Conservation (phyloP, 2,329 filamentous ascomycete species). For the Botrytis galanthina region DNA sequence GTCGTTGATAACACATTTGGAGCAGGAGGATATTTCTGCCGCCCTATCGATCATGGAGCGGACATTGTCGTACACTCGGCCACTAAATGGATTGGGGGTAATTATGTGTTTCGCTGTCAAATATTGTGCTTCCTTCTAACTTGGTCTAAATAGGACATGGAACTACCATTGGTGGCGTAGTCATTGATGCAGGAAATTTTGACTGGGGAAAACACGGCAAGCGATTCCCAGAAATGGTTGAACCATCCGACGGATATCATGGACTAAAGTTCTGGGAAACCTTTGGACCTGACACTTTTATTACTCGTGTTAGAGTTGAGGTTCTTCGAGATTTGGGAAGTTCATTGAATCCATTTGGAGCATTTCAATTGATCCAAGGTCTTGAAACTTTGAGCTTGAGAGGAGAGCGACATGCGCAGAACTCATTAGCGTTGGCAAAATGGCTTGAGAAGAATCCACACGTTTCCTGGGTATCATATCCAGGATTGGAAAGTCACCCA, state of each 20-base stretch:
- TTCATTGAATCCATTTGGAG: constrained; percentile 82
- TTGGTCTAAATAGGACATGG: constrained; percentile 62
- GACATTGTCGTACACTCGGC: constrained; percentile 93
- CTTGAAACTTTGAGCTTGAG: constrained; percentile 86
- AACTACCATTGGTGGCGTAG: constrained; percentile 81
- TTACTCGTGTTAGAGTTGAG: constrained; percentile 83
- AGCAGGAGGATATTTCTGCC: constrained; percentile 82
- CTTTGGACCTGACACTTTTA: constrained; percentile 78
- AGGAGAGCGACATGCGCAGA: constrained; percentile 81
- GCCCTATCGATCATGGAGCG: constrained; percentile 84
- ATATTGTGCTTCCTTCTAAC: not conserved
- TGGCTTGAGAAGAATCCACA: constrained; percentile 82
- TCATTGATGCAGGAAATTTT: constrained; percentile 87
- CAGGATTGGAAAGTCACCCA: constrained; percentile 76
- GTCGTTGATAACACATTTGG: constrained; percentile 91
- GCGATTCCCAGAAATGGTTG: constrained; percentile 91
- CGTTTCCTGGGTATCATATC: constrained; percentile 92
- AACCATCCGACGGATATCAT: constrained; percentile 86
- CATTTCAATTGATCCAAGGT: constrained; percentile 86
- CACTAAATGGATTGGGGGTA: constrained; percentile 84
- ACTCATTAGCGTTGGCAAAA: constrained; percentile 73
- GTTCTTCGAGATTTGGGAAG: constrained; percentile 83
- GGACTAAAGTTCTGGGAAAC: constrained; percentile 93
- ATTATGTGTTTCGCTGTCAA: not conserved
- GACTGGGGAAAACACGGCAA: constrained; percentile 83